Evolutionary conservation across 73 alveolate species (phyloP).

Genomic region (Paraurostyla sp.): DNA sequence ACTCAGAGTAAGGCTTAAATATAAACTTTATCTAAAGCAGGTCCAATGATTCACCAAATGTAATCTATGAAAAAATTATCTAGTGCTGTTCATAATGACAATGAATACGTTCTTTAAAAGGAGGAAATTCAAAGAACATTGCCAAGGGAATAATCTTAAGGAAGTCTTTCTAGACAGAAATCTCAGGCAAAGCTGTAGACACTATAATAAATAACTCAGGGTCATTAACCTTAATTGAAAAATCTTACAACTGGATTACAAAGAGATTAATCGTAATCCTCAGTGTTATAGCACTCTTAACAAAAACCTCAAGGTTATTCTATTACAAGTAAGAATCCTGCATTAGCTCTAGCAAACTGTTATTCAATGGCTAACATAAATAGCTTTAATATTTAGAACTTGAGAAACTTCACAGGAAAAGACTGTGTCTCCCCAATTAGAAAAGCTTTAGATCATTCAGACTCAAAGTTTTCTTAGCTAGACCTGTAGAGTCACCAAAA

Average conservation of each 20-base stretch:
- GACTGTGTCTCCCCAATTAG: constrained; percentile 35
- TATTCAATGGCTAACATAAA: constrained; percentile 27
- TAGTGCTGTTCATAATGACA: not conserved
- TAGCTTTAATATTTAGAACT: not conserved
- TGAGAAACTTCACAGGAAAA: no score
- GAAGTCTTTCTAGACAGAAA: constrained; percentile 13
- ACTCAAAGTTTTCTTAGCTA: not conserved
- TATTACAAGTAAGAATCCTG: constrained; percentile 14
- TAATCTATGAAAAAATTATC: constrained; percentile 1
- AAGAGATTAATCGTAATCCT: constrained; percentile 22
- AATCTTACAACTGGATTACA: not conserved
- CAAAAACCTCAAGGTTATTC: not conserved
- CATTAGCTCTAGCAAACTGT: not conserved
- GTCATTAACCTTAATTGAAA: not conserved
- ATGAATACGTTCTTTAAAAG: constrained; percentile 29
- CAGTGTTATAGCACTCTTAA: not conserved
- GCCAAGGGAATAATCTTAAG: constrained; percentile 30
- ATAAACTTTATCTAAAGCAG: not conserved
- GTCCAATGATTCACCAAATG: not conserved
- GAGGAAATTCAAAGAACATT: not conserved
- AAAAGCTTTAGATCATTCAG: constrained; percentile 21
- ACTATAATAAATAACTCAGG: not conserved
- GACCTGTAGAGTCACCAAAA: not conserved
- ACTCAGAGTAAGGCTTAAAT: not conserved
- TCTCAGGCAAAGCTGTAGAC: constrained; percentile 19